Conservation (phyloP, 2,329 filamentous ascomycete species). For the Fusarium pseudograminearum region DNA sequence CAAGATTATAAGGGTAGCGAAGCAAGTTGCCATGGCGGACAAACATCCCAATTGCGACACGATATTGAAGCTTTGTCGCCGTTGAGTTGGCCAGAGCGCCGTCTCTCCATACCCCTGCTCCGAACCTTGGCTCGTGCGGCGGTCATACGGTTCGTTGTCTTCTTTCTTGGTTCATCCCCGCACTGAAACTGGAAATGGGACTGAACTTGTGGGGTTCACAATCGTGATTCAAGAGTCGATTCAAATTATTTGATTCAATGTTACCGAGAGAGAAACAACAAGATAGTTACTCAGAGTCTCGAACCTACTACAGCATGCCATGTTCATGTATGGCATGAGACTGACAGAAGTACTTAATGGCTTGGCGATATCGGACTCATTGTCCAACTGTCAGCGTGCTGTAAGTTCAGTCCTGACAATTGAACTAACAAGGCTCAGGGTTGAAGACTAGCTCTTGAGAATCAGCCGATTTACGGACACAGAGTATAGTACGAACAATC, state of each 20-base stretch:
- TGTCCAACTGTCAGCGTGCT: conserved; percentile 15
- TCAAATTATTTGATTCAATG: conserved; percentile 25
- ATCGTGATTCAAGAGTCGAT: conserved; percentile 25
- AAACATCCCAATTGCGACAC: conserved; percentile 2
- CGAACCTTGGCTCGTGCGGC: conserved; percentile 41
- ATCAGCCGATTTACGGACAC: conserved; percentile 5
- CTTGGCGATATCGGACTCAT: not conserved
- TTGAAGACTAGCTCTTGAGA: conserved; percentile 29
- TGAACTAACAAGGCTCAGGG: conserved; percentile 32
- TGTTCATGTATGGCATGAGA: not conserved
- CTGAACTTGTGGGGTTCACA: conserved; percentile 30
- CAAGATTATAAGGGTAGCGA: conserved; percentile 19
- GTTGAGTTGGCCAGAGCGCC: conserved; percentile 7
- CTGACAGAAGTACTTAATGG: conserved; percentile 9
- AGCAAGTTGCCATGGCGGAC: conserved; percentile 18
- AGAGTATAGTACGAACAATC: conserved; percentile 14
- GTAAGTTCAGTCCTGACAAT: not conserved
- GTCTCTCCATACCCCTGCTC: conserved; percentile 27
- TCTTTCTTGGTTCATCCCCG: conserved; percentile 45
- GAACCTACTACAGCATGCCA: not conserved
- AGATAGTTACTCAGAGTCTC: not conserved
- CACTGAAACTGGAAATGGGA: conserved; percentile 13
- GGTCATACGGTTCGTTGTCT: conserved; percentile 43
- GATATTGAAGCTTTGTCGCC: conserved; percentile 25
- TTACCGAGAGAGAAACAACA: not conserved